Evolutionary conservation across 768 basidiomycete genomes (phyloP), one percentile per base, ranked within the genome.

Genomic region (Tylopilus felleus): DNA sequence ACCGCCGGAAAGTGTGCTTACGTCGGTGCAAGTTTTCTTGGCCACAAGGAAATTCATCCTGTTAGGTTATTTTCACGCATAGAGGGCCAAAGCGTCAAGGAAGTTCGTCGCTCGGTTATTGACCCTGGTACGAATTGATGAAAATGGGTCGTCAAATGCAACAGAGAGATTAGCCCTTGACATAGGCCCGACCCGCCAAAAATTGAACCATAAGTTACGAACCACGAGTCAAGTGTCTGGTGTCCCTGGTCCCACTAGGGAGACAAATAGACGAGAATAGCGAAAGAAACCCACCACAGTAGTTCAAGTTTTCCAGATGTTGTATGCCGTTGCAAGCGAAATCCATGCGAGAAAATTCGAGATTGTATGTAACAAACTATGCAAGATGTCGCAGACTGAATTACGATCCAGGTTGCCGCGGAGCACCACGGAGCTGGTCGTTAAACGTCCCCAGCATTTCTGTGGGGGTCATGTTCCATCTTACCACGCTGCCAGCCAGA

Each of bases 401-500:
- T 55, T 39, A 61, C n/a, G 56, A 48, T 27, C 28, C 42, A 50
- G 53, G 28, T 40, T 25, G 27, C 3, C 41, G 35, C 27, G 56
- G 23, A 13, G 43, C 29, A 16, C 47, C 47, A 27, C 60, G 56
- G 4, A 53, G 36, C 44, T 60, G 65, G 21, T 51, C 48, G 12
- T 41, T 14, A 29, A 65, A 43, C 10, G 47, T 60, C 9, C 55
- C 56, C 12, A 62, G 9, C 58, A 65, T 67, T 52, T 67, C 51
- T 19, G 59, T 57, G 16, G 65, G 63, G 12, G 60, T 67, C 60
- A 66, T 68, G 17, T 60, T 65, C 65, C 68, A 70, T 56, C 65
- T 65, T 29, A 68, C 51, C 23, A 61, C 59, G 23, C 70, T 68
- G 6, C 66, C 68, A 23, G 67, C 62, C 43, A 70, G 51, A 56